Evolutionary conservation across 768 basidiomycete species (phyloP).

Genomic region (Pleurotus ostreatus): DNA sequence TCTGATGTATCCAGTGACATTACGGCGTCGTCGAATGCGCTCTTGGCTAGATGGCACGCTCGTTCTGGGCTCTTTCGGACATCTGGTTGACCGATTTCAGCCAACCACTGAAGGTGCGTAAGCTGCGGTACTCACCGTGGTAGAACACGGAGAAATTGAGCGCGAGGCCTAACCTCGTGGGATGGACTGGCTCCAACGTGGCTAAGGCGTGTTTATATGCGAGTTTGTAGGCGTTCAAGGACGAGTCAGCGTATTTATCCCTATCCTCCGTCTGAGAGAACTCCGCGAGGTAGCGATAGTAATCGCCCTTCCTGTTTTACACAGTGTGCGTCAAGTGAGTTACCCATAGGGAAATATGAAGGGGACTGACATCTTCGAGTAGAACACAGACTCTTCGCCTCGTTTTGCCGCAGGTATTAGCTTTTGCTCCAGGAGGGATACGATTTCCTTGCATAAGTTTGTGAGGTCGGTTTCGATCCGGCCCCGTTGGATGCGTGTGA

Average conservation of each 20-base stretch:
- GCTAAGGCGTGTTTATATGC: conserved; percentile 80
- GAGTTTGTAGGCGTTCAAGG: conserved; percentile 80
- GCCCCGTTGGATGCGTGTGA: conserved; percentile 98
- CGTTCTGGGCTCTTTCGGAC: conserved; percentile 81
- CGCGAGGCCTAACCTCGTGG: conserved; percentile 83
- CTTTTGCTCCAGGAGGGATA: conserved; percentile 96
- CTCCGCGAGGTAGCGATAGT: conserved; percentile 44
- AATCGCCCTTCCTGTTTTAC: conserved; percentile 18
- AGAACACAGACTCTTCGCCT: conserved; percentile 98
- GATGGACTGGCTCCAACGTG: conserved; percentile 75
- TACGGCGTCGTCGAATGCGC: conserved; percentile 89
- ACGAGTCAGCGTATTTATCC: conserved; percentile 65
- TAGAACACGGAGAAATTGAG: conserved; percentile 95
- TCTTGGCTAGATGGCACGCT: conserved; percentile 86
- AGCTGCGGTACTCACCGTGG: conserved; percentile 40
- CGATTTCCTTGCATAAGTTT: conserved; percentile 98
- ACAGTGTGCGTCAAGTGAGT: neutral
- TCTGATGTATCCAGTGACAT: conserved; percentile 50
- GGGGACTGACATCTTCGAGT: conserved; percentile 92
- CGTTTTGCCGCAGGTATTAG: conserved; percentile 95
- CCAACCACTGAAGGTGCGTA: neutral
- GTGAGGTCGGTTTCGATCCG: conserved; percentile 97
- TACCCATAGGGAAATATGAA: neutral
- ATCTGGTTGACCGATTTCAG: conserved; percentile 31
- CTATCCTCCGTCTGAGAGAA: conserved; percentile 72